Evolutionary conservation across 306 rosid species (phyloP).

Genomic region (Argentina anserina): DNA sequence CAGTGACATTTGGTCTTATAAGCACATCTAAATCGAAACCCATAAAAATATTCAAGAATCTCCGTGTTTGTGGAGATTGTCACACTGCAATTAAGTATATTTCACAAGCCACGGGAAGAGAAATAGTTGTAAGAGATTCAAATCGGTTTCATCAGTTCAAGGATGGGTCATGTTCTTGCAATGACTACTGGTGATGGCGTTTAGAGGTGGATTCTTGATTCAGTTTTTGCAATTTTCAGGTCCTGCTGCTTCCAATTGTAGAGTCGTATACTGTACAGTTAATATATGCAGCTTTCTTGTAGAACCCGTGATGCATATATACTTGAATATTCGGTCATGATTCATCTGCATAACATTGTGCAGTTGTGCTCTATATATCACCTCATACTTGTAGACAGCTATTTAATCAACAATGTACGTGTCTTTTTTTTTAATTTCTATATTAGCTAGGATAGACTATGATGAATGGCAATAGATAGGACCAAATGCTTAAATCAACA

Average conservation of each 20-base stretch:
- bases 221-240: neutral
- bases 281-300: neutral
- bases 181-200: conserved; percentile 24
- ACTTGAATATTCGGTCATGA: neutral
- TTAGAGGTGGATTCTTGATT: neutral
- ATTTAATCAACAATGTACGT: neutral
- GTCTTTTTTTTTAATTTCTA: neutral
- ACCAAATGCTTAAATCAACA: neutral
- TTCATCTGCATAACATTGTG: conserved; percentile 7
- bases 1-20: conserved; percentile 28
- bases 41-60: conserved; percentile 24
- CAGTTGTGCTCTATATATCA: neutral
- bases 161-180: conserved; percentile 26
- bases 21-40: conserved; percentile 18
- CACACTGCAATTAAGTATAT: conserved; percentile 25
- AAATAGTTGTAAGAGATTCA: conserved; percentile 29
- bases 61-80: conserved; percentile 25
- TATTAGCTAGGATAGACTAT: neutral
- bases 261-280: neutral
- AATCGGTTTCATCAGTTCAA: conserved; percentile 28
- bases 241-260: neutral
- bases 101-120: conserved; percentile 22
- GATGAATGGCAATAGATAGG: neutral
- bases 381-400: conserved; percentile 2
- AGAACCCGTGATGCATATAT: neutral